A percentile compares a stretch with the other conserved stretches of the same genome.
Evolutionary conservation across 768 basidiomycete genomes (phyloP).

Genomic region (Tulasnella sp.): DNA sequence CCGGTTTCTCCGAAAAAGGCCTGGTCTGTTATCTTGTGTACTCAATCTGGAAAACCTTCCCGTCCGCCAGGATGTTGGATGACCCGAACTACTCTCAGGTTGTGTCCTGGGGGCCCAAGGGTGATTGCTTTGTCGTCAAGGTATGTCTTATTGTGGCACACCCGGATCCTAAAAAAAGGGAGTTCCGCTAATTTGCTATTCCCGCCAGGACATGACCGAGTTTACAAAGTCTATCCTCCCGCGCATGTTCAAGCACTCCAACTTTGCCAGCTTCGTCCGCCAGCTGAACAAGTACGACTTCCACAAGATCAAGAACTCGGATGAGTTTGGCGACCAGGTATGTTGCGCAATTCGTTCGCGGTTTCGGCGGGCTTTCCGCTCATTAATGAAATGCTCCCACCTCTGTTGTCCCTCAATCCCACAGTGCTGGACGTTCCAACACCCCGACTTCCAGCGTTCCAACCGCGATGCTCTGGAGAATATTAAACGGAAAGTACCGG

Average conservation of each 20-base stretch:
- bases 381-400: neutral
- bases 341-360: slow-evolving; percentile 32
- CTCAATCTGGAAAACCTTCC: slow-evolving; percentile 16
- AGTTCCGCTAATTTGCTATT: neutral
- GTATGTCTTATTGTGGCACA: slow-evolving; percentile 40
- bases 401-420: slow-evolving; percentile 4
- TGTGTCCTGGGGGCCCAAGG: slow-evolving; percentile 80
- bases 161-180: neutral
- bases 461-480: slow-evolving; percentile 62
- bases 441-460: slow-evolving; percentile 58
- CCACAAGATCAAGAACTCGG: slow-evolving; percentile 91
- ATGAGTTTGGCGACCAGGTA: slow-evolving; percentile 71
- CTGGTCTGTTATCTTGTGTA: slow-evolving; percentile 13
- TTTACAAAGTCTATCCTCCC: slow-evolving; percentile 89
- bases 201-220: slow-evolving; percentile 80
- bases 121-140: slow-evolving; percentile 92
- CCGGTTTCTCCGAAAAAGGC: slow-evolving; percentile 34
- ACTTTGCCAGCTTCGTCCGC: slow-evolving; percentile 89
- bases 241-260: slow-evolving; percentile 93
- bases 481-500: slow-evolving; percentile 50
- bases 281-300: slow-evolving; percentile 98
- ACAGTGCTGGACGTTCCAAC: slow-evolving; percentile 49
- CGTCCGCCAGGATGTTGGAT: slow-evolving; percentile 75
- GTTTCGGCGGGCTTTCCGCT: slow-evolving; percentile 14
- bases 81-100: slow-evolving; percentile 71